Evolutionary conservation across 257 asterid species (phyloP).

Genomic region (Solanum chiquidenum): DNA sequence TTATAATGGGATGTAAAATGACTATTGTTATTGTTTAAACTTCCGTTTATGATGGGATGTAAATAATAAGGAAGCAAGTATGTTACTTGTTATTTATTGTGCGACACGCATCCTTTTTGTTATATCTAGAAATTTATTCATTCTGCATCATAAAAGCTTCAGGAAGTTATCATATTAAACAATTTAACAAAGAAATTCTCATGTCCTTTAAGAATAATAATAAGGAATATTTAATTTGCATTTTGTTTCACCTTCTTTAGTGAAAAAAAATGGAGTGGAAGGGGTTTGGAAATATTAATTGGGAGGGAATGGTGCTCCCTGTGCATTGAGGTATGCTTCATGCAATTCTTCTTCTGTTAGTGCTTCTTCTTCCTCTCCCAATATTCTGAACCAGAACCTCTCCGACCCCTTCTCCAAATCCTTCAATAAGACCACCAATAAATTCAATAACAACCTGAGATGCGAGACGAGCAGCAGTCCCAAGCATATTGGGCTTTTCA

Average conservation of each 20-base stretch:
- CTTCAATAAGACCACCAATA: constrained; percentile 64
- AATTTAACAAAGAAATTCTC: neutral
- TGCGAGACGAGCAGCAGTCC: constrained; percentile 60
- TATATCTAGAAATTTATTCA: neutral
- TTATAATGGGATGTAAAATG: neutral
- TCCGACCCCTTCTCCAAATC: constrained; percentile 76
- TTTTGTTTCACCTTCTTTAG: neutral
- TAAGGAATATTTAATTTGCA: neutral
- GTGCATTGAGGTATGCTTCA: neutral
- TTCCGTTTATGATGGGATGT: neutral
- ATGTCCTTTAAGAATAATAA: neutral
- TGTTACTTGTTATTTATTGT: neutral
- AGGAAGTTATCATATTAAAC: neutral
- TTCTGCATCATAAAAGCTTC: neutral
- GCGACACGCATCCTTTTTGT: neutral
- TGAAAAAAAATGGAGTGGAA: neutral
- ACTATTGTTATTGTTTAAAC: neutral
- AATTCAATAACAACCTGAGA: constrained; percentile 64
- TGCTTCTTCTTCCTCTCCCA: constrained; percentile 31
- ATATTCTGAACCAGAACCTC: constrained; percentile 46
- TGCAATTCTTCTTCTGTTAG: neutral
- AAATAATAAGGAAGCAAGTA: neutral
- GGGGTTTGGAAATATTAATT: neutral
- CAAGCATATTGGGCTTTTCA: constrained; percentile 48
- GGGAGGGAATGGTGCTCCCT: neutral